Evolutionary conservation across 331 rosid genomes (phyloP), one percentile per base, ranked within the genome.

Genomic region (Erythrophleum ivorense): DNA sequence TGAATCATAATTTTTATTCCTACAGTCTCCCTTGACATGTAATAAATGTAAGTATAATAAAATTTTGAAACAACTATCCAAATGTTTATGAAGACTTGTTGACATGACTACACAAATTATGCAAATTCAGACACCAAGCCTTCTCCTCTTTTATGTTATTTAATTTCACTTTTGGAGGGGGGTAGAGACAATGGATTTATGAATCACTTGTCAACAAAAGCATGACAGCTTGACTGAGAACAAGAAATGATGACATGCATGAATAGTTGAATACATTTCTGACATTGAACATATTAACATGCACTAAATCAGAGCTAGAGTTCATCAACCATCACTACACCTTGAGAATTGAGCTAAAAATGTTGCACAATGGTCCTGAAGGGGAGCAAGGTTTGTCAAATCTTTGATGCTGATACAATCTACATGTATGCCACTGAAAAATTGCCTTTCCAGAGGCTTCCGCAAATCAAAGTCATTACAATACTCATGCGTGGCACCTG

Each of bases 381-480:
- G 87, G 31, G 88, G 43, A 73, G 73, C 73, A 40, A 93, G 91
- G 91, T 81, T 86, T 14, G 89, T 77, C 83, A 90, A 88, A 83
- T 93, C 94, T 57, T 80, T 91, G 71, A 90, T 81, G 88, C 96
- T 88, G 78, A 92, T 81, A 82, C 94, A 95, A 65, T 90, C 94
- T 58, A 91, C 88, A 74, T 69, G 80, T 78, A 40, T 81, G 77
- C 94, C 90, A 8, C 81, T 85, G n/a, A 87, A 82, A 88, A 84
- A 90, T 8, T 91, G 94, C 73, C 96, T 88, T 59, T 90, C 97
- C 79, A 93, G 78, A 40, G 97, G 98, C 85, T 90, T 95, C 73
- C 93, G 85, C 88, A 95, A 85, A 83, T 95, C 99, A 85, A 93
- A 93, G 62, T 93, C 93, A 77, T 87, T 87, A 89, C 99, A 88